phyloP scores from a whole-genome alignment of 2,329 filamentous ascomycete genomes.

The Celoporthe dispersa region DNA sequence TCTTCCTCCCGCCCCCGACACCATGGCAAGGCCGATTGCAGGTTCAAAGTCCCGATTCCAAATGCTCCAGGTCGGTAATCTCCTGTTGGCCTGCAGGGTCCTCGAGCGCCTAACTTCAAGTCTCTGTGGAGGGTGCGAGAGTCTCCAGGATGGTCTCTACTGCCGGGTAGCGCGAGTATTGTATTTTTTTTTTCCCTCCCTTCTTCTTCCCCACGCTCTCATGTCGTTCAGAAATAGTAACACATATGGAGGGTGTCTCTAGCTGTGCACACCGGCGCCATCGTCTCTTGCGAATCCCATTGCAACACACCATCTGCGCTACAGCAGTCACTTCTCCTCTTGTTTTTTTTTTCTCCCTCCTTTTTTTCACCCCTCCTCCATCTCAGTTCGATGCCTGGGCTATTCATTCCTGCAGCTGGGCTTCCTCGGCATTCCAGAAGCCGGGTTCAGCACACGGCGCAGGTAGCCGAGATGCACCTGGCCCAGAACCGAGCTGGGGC shows the following conservation, averaged over 20 bases:
- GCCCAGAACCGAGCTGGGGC: conserved; percentile 7
- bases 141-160: not conserved
- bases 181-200: too few relatives aligned
- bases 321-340: not conserved
- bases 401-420: not conserved
- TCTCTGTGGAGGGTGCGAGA: not conserved
- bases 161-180: not conserved
- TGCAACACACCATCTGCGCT: not conserved
- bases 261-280: not conserved
- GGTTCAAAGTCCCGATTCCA: not conserved
- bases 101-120: not conserved
- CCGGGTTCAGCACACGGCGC: not conserved
- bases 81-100: not conserved
- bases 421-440: not conserved
- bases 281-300: not conserved
- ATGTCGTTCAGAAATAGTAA: not conserved
- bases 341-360: not conserved
- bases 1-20: too few relatives aligned
- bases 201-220: too few relatives aligned
- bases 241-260: not conserved
- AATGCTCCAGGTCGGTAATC: not conserved
- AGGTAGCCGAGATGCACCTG: not conserved
- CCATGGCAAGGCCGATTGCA: not conserved
- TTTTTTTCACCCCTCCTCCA: too few relatives aligned
- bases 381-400: not conserved